Percentiles rank a stretch among this genome's conserved stretches.
Evolutionary conservation across 2,329 filamentous ascomycete genomes (phyloP).

Genomic region (Dactylellina leptospora): DNA sequence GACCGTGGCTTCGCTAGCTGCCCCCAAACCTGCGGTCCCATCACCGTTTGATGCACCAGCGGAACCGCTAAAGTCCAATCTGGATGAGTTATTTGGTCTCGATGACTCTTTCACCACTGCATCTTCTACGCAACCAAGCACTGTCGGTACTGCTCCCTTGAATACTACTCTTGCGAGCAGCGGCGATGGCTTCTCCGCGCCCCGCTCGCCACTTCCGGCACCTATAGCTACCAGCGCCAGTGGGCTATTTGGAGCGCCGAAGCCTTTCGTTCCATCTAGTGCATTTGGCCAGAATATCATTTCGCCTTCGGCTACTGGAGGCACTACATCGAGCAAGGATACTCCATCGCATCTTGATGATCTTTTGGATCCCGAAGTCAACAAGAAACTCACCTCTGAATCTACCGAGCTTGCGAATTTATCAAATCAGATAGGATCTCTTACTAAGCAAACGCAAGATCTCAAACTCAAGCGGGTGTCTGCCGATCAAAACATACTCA

Average conservation of each 20-base stretch:
- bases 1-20: neutral
- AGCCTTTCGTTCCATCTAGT: slow-evolving; percentile 90
- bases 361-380: slow-evolving; percentile 88
- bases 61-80: slow-evolving; percentile 73
- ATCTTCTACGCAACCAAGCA: slow-evolving; percentile 53
- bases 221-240: slow-evolving; percentile 60
- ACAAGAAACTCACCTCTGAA: slow-evolving; percentile 85
- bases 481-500: slow-evolving; percentile 82
- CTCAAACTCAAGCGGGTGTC: slow-evolving; percentile 81
- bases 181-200: slow-evolving; percentile 60
- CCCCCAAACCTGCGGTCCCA: slow-evolving; percentile 55
- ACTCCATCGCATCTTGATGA: slow-evolving; percentile 74
- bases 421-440: slow-evolving; percentile 89
- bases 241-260: slow-evolving; percentile 70
- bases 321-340: slow-evolving; percentile 63
- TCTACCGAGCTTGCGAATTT: slow-evolving; percentile 93
- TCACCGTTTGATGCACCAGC: slow-evolving; percentile 66
- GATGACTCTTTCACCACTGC: slow-evolving; percentile 72
- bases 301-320: slow-evolving; percentile 75
- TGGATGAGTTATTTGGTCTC: slow-evolving; percentile 92
- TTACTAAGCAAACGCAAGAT: slow-evolving; percentile 93
- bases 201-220: slow-evolving; percentile 66
- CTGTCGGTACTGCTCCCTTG: slow-evolving; percentile 31
- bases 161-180: slow-evolving; percentile 53
- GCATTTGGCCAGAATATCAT: slow-evolving; percentile 87